phyloP scores from a whole-genome alignment of 2,329 filamentous ascomycete species.

The Colletotrichum sp. region DNA sequence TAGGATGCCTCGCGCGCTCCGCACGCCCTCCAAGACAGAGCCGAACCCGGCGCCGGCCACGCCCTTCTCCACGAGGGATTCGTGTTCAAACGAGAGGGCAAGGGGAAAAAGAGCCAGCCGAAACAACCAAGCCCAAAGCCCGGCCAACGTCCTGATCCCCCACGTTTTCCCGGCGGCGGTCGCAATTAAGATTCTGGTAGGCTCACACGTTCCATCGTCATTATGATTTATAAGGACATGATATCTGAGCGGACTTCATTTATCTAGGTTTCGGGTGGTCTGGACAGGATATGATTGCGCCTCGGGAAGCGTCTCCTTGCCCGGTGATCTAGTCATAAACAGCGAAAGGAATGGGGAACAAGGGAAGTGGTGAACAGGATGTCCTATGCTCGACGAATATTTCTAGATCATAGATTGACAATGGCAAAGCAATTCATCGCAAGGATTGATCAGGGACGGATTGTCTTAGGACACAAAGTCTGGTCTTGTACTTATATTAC shows the following conservation, averaged over 20 bases:
- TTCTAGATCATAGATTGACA: neutral
- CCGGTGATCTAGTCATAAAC: neutral
- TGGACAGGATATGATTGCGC: rapidly evolving
- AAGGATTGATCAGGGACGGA: rapidly evolving
- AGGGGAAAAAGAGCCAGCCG: neutral
- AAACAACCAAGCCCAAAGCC: neutral
- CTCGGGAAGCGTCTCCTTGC: neutral
- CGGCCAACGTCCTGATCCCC: neutral
- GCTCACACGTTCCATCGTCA: neutral
- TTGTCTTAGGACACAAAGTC: rapidly evolving
- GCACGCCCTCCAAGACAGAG: neutral
- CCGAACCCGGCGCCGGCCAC: no score
- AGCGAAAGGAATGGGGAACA: rapidly evolving
- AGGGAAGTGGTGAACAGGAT: no score
- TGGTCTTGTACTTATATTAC: neutral
- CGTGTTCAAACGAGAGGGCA: neutral
- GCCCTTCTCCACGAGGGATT: neutral
- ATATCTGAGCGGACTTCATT: neutral
- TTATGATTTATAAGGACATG: rapidly evolving
- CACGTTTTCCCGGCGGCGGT: neutral
- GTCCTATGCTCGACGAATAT: rapidly evolving
- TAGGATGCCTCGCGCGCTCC: neutral
- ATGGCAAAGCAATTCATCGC: neutral
- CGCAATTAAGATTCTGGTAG: rapidly evolving
- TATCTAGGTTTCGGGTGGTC: neutral